Conservation (phyloP, 1,284 basidiomycete genomes). For the Ustilago lituana region DNA sequence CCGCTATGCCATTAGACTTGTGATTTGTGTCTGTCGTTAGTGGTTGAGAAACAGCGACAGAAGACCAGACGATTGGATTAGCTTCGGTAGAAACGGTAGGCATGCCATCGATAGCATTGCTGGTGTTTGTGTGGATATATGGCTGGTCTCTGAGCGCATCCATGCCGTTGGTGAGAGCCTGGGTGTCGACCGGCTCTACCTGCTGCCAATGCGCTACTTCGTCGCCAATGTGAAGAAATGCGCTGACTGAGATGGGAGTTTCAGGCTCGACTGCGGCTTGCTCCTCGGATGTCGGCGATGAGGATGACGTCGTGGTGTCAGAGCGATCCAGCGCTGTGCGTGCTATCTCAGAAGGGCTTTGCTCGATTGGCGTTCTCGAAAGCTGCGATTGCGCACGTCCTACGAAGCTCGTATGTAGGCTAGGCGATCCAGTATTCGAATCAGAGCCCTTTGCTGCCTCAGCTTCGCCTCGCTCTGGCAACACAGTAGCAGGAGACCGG, state of each 20-base stretch:
- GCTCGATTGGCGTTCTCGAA: neutral
- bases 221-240: constrained; percentile 4
- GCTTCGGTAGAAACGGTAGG: constrained; percentile 12
- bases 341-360: too few species aligned
- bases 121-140: neutral
- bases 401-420: neutral
- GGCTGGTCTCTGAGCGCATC: neutral
- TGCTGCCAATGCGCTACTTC: constrained; percentile 8
- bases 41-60: constrained; percentile 5
- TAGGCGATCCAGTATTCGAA: neutral
- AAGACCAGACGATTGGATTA: constrained; percentile 31
- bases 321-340: neutral
- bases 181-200: neutral
- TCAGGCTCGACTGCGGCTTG: neutral
- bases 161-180: neutral
- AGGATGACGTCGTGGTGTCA: neutral
- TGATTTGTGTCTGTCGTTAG: neutral
- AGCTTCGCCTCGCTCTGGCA: neutral
- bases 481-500: constrained; percentile 5
- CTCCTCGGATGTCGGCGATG: neutral
- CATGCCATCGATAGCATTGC: constrained; percentile 24
- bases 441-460: neutral
- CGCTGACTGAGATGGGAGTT: constrained; percentile 9
- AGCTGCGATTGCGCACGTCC: neutral
- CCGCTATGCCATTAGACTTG: neutral